A percentile compares a stretch with the other conserved stretches of the same genome.
These are phyloP conservation scores for Candida glaebosa DNA, from an alignment of 805 yeast genomes.

Conservation along the genomic window DNA sequence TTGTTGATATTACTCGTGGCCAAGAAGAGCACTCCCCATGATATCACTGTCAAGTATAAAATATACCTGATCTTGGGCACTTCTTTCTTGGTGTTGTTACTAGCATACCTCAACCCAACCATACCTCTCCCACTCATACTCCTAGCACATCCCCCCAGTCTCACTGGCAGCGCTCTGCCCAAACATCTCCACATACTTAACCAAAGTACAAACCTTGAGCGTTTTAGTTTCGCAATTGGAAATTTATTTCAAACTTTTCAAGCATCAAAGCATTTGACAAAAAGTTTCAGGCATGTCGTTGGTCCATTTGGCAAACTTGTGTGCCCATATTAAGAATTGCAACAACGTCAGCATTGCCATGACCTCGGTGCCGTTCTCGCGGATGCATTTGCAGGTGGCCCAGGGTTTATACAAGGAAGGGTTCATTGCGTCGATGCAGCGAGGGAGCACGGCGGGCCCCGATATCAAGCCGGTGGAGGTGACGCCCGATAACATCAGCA, in stretches of 20 bases:
- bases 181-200: too few species aligned
- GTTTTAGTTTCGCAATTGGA: too few species aligned
- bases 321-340: constrained; percentile 89
- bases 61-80: constrained; percentile 35
- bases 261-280: too few species aligned
- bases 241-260: too few species aligned
- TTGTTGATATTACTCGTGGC: constrained; percentile 28
- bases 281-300: too few species aligned
- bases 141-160: too few species aligned
- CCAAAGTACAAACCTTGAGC: too few species aligned
- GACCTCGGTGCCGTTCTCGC: constrained; percentile 80
- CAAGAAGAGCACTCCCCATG: constrained; percentile 30
- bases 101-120: too few species aligned
- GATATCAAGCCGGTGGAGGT: constrained; percentile 70
- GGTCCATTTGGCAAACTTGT: constrained; percentile 76
- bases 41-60: constrained; percentile 30
- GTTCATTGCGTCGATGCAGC: constrained; percentile 75
- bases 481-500: constrained; percentile 81
- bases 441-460: constrained; percentile 84
- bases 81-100: constrained; percentile 12
- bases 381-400: constrained; percentile 78
- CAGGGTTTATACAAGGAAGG: constrained; percentile 88
- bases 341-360: constrained; percentile 67
- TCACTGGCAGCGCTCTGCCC: too few species aligned
- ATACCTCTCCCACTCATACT: too few species aligned